Evolutionary conservation across 306 rosid genomes (phyloP).

Genomic region (Parietaria judaica): DNA sequence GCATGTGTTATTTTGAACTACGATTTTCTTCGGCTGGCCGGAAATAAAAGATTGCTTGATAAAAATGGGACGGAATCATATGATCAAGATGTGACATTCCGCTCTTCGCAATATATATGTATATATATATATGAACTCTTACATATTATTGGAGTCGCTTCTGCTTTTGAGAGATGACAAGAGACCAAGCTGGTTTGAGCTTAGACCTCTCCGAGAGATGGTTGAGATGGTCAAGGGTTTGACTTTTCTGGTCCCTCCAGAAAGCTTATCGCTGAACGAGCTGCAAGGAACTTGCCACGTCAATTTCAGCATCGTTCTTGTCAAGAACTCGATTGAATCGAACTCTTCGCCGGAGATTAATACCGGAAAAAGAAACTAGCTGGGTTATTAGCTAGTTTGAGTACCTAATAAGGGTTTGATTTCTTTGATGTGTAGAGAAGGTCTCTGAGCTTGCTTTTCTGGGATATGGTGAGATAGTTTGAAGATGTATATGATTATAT

Average conservation of each 20-base stretch:
- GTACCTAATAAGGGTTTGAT: neutral
- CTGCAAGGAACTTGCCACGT: slow-evolving; percentile 7
- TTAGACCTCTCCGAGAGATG: slow-evolving; percentile 1
- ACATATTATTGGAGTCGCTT: slow-evolving; percentile 14
- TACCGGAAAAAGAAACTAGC: neutral
- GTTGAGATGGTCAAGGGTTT: neutral
- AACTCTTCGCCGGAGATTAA: too few relatives aligned
- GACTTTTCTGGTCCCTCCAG: neutral
- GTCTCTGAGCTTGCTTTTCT: neutral
- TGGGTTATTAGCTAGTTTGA: neutral
- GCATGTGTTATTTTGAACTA: too few relatives aligned
- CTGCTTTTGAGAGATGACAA: slow-evolving; percentile 9
- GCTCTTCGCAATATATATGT: too few relatives aligned
- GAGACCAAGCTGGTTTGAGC: neutral
- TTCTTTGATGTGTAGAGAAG: neutral
- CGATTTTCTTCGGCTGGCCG: too few relatives aligned
- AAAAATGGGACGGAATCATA: too few relatives aligned
- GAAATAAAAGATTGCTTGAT: too few relatives aligned
- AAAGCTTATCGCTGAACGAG: neutral
- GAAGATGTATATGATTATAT: neutral
- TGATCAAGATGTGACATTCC: too few relatives aligned
- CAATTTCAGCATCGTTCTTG: slow-evolving; percentile 7
- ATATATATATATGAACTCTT: neutral
- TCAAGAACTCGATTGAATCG: neutral
- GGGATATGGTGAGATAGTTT: neutral